Percentiles rank a stretch among this genome's conserved stretches.
phyloP scores from a whole-genome alignment of 345 rosid genomes.

The Populus davidiana region DNA sequence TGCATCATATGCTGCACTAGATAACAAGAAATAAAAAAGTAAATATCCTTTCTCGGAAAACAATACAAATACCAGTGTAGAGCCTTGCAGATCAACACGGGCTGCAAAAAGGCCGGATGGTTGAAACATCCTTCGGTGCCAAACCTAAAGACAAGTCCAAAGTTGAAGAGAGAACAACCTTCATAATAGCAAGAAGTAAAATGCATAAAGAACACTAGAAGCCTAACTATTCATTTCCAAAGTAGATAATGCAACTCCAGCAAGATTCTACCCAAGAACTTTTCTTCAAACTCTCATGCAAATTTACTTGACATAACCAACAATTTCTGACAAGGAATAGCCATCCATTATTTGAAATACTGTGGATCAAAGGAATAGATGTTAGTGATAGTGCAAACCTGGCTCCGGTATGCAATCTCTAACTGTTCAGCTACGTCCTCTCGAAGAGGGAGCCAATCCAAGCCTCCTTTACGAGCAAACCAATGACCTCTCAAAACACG shows the following conservation, averaged over 20 bases:
- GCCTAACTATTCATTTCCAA: not conserved
- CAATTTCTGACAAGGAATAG: not conserved
- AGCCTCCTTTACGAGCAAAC: conserved; percentile 93
- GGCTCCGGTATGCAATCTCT: conserved; percentile 70
- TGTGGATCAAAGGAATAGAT: not conserved
- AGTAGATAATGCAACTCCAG: not conserved
- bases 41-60: conserved; percentile 9
- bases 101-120: conserved; percentile 96
- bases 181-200: not conserved
- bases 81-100: conserved; percentile 88
- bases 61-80: conserved; percentile 53
- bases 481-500: conserved; percentile 97
- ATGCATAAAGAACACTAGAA: not conserved
- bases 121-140: conserved; percentile 92
- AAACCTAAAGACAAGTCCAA: conserved; percentile 55
- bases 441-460: conserved; percentile 93
- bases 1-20: conserved; percentile 7
- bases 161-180: not conserved
- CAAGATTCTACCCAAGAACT: not conserved
- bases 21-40: conserved; percentile 8
- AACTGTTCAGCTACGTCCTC: conserved; percentile 90
- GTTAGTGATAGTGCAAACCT: conserved; percentile 42
- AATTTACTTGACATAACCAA: not conserved
- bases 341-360: not conserved
- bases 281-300: not conserved